Evolutionary conservation across 495 filamentous ascomycete species (phyloP), one percentile per base, ranked within the genome.

Genomic region (Podospora didyma): DNA sequence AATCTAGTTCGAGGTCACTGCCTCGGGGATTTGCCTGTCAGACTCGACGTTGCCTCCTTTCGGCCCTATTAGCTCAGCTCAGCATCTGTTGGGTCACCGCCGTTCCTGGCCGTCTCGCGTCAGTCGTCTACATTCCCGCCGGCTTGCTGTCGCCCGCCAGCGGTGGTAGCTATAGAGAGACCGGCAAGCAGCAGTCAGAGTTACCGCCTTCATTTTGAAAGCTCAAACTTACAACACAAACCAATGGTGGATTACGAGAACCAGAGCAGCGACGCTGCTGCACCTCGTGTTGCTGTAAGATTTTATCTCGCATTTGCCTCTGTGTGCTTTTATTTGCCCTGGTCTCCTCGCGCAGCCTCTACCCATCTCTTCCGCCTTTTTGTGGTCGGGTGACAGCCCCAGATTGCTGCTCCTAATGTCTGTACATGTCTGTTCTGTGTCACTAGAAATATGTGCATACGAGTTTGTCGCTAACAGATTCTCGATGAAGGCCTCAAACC

Each of bases 401-500:
- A 31, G 9, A 9, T 31, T 31, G 26, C 9, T 31, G 26, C 26
- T 31, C 26, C 9, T 3, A 3, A 4, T 9, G 9, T 31, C 26
- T 31, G 26, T 31, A 9, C 26, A 4, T 9, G 9, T 31, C 26
- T 31, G 26, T 31, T 3, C 26, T 9, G 9, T 31, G 26, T n/a
- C n/a, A n/a, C n/a, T n/a, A n/a, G n/a, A n/a, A 31, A 3, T 31
- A 31, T 31, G 26, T 31, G 26, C 26, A 4, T 31, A 3, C 3
- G 9, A 4, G 26, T 9, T 9, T 31, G 26, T 31, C 26, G 26
- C 61, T 59, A 44, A 64, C 53, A n/a, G 21, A 46, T 12, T 7
- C 20, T 12, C 17, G 12, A 64, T 66, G 49, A 68, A 74, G 70
- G 55, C 63, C 41, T 62, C 65, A 21, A 65, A 69, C 49, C 60